Conservation (phyloP, 1,284 basidiomycete species). For the Cryptococcus sp. region DNA sequence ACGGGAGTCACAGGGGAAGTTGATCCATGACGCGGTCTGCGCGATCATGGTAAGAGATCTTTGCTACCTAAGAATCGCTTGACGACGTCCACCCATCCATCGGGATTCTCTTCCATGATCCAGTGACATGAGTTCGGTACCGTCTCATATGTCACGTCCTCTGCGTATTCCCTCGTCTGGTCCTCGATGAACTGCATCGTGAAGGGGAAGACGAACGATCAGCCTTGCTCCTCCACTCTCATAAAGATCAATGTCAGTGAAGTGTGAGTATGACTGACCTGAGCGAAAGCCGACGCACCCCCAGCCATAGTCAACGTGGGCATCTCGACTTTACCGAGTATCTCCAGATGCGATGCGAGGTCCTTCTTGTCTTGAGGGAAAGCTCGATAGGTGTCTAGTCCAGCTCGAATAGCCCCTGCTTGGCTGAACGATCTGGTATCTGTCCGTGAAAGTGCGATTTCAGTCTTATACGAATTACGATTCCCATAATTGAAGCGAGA, state of each 20-base stretch:
- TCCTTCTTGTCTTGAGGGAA: slow-evolving; percentile 27
- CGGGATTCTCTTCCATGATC: slow-evolving; percentile 33
- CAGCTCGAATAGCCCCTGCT: slow-evolving; percentile 28
- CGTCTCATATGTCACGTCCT: slow-evolving; percentile 20
- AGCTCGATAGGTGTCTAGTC: slow-evolving; percentile 31
- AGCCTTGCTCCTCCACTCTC: background rate
- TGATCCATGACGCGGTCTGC: too few relatives aligned
- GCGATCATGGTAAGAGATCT: background rate
- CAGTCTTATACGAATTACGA: background rate
- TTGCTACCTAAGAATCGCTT: slow-evolving; percentile 14
- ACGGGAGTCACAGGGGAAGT: too few relatives aligned
- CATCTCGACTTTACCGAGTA: slow-evolving; percentile 17
- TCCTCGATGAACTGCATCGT: slow-evolving; percentile 13
- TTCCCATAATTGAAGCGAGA: background rate
- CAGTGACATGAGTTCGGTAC: slow-evolving; percentile 27
- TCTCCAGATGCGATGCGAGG: slow-evolving; percentile 12
- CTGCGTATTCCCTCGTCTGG: slow-evolving; percentile 25
- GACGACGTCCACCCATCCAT: slow-evolving; percentile 20
- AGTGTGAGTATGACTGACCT: slow-evolving; percentile 8
- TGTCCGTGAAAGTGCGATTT: background rate
- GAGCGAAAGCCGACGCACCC: slow-evolving; percentile 16
- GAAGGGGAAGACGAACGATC: background rate
- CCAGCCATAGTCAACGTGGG: slow-evolving; percentile 26
- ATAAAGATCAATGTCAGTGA: background rate
- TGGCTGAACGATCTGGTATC: slow-evolving; percentile 19